Percentiles rank a stretch among this genome's conserved stretches.
Conservation (phyloP, 2,329 filamentous ascomycete species). For the Tolypocladium sp. region DNA sequence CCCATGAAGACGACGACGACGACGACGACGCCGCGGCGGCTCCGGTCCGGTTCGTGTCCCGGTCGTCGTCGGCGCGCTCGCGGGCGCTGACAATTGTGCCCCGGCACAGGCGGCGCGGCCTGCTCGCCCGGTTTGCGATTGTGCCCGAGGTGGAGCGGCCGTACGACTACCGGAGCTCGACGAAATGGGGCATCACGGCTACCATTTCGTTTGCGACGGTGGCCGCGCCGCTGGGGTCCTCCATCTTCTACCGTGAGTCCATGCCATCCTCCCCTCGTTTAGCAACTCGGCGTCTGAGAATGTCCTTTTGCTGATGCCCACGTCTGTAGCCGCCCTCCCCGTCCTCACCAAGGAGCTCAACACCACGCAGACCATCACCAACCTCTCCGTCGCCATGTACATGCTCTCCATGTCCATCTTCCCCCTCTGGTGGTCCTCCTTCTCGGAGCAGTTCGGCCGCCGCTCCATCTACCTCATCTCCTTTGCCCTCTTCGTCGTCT, state of each 20-base stretch:
- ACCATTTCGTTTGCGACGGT: conserved; percentile 70
- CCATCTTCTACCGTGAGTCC: conserved; percentile 70
- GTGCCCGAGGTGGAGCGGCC: conserved; percentile 74
- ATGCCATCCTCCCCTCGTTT: too few relatives aligned
- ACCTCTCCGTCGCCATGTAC: conserved; percentile 69
- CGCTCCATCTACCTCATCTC: conserved; percentile 71
- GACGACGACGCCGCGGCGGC: not conserved
- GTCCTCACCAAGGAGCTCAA: conserved; percentile 54
- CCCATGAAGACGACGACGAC: not conserved
- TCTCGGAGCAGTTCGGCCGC: conserved; percentile 64
- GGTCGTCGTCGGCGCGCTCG: conserved; percentile 29
- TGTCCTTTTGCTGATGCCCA: conserved; percentile 2
- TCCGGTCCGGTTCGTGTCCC: conserved; percentile 15
- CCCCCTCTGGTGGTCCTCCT: conserved; percentile 79
- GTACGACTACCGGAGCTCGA: conserved; percentile 60
- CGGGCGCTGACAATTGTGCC: conserved; percentile 30
- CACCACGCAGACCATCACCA: conserved; percentile 56
- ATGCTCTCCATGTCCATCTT: conserved; percentile 80
- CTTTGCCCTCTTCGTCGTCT: conserved; percentile 63
- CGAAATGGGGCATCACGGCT: conserved; percentile 78
- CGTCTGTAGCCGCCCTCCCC: conserved; percentile 51
- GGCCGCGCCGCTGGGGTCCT: conserved; percentile 73
- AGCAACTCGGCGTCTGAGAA: too few relatives aligned
- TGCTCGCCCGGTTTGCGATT: conserved; percentile 61
- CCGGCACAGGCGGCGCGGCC: conserved; percentile 50